These are phyloP conservation scores for Colletotrichum tabaci DNA, from an alignment of 2,329 filamentous ascomycete species.

Conservation along the genomic window DNA sequence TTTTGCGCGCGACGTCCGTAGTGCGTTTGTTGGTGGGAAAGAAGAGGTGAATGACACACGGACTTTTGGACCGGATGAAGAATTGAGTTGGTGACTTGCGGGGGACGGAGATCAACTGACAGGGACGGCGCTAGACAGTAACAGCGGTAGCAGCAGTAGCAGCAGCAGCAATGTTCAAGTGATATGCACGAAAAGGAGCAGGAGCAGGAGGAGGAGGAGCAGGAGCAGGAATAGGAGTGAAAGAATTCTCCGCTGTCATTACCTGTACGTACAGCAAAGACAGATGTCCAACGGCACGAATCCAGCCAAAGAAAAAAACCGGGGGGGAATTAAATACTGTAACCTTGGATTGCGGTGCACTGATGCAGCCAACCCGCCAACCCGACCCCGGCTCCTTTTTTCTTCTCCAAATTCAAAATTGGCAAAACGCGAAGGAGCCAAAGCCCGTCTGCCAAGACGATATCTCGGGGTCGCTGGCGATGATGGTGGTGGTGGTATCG, in stretches of 20 bases:
- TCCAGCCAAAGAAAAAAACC: constrained; percentile 11
- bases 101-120: neutral
- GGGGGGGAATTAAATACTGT: neutral
- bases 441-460: constrained; percentile 18
- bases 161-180: neutral
- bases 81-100: constrained; percentile 5
- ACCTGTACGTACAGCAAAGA: neutral
- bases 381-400: constrained; percentile 4
- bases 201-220: neutral
- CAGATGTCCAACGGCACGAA: neutral
- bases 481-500: constrained; percentile 2
- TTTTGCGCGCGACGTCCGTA: constrained; percentile 8
- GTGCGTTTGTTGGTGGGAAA: neutral
- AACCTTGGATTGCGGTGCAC: neutral
- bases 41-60: neutral
- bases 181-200: too few species aligned
- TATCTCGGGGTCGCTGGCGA: neutral
- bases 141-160: neutral
- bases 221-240: constrained; percentile 18
- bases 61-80: neutral
- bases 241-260: constrained; percentile 22
- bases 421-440: constrained; percentile 22
- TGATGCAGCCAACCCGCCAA: neutral
- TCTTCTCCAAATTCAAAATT: constrained; percentile 9
- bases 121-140: constrained; percentile 9